Conservation (phyloP, 768 basidiomycete species). For the Suillus sp. region DNA sequence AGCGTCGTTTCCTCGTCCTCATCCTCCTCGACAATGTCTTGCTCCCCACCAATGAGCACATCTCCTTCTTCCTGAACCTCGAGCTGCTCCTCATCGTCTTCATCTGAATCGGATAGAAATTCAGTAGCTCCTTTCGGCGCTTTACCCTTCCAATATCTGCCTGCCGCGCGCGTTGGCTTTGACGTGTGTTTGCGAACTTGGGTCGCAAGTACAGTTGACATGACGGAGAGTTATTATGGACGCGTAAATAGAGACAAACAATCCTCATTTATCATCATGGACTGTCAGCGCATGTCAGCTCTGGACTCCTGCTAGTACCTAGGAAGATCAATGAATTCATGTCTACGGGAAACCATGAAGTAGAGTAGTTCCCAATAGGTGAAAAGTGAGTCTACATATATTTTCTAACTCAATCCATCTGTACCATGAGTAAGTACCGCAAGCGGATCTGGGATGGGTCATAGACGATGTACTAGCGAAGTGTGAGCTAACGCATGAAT, state of each 20-base stretch:
- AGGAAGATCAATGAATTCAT: not conserved
- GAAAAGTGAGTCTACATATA: not conserved
- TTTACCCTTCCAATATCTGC: slow-evolving; percentile 90
- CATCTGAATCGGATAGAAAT: slow-evolving; percentile 65
- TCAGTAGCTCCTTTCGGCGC: slow-evolving; percentile 74
- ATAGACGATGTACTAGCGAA: slow-evolving; percentile 60
- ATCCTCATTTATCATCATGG: not conserved
- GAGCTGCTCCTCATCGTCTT: slow-evolving; percentile 46
- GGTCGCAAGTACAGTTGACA: slow-evolving; percentile 37
- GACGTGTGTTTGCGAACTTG: slow-evolving; percentile 67
- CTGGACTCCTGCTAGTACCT: not conserved
- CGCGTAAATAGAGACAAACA: slow-evolving; percentile 9
- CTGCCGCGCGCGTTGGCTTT: slow-evolving; percentile 76
- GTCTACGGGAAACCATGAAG: not conserved
- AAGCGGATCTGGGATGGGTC: slow-evolving; percentile 57
- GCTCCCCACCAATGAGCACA: slow-evolving; percentile 59
- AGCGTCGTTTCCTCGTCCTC: slow-evolving; percentile 49
- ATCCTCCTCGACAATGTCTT: slow-evolving; percentile 49
- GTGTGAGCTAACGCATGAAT: slow-evolving; percentile 2
- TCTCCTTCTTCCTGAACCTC: slow-evolving; percentile 54
- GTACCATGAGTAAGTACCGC: slow-evolving; percentile 59
- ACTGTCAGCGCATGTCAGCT: no score
- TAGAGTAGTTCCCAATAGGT: not conserved
- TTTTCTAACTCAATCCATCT: slow-evolving; percentile 34
- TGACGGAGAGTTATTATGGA: slow-evolving; percentile 15